Evolutionary conservation across 1,139 yeast genomes (phyloP).

Genomic region (Suhomyces bolitotheri): DNA sequence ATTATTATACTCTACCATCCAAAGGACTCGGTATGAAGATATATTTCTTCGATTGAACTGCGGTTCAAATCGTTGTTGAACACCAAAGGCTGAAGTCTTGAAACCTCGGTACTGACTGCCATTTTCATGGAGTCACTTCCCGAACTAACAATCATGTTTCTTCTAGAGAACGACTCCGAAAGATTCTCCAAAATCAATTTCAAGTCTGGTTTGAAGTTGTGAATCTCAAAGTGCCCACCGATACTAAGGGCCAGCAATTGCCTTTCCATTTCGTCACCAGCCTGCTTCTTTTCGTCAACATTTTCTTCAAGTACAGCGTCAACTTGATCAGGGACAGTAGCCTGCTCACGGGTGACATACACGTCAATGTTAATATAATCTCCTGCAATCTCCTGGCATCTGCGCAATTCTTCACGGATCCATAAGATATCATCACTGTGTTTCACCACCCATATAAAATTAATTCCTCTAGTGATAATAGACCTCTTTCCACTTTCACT

Average conservation of each 20-base stretch:
- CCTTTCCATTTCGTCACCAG: slow-evolving; percentile 1
- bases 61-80: slow-evolving; percentile 31
- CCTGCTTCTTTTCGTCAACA: not conserved
- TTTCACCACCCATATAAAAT: slow-evolving; percentile 53
- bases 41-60: slow-evolving; percentile 47
- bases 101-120: slow-evolving; percentile 45
- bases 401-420: slow-evolving; percentile 43
- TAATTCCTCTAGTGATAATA: slow-evolving; percentile 29
- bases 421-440: slow-evolving; percentile 41
- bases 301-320: slow-evolving; percentile 1
- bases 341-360: slow-evolving; percentile 21
- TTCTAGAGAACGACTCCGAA: slow-evolving; percentile 27
- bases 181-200: slow-evolving; percentile 21
- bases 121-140: slow-evolving; percentile 51
- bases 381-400: slow-evolving; percentile 27
- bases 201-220: slow-evolving; percentile 38
- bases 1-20: slow-evolving; percentile 44
- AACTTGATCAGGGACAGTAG: not conserved
- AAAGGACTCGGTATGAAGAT: slow-evolving; percentile 58
- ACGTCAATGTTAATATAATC: slow-evolving; percentile 29
- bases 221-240: slow-evolving; percentile 19
- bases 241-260: slow-evolving; percentile 2
- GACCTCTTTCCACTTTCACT: slow-evolving; percentile 12
- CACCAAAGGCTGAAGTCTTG: slow-evolving; percentile 36
- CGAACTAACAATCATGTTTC: slow-evolving; percentile 51